These are phyloP conservation scores for Cucumis hystrix DNA, from an alignment of 306 rosid genomes.

Conservation along the genomic window DNA sequence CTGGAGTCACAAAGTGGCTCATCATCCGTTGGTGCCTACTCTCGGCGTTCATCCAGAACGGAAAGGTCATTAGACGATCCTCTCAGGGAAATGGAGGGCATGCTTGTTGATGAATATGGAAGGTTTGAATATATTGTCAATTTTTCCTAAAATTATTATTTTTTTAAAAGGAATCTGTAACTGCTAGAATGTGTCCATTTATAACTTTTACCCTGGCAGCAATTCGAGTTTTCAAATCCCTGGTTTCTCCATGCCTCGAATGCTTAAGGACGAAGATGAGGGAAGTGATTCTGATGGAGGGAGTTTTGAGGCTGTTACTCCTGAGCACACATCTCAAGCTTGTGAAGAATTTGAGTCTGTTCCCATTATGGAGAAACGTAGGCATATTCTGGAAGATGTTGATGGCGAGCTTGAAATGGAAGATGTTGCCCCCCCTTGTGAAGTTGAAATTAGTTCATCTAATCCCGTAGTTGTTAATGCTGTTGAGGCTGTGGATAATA, in stretches of 20 bases:
- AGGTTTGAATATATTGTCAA: conserved; percentile 45
- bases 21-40: conserved; percentile 42
- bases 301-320: conserved; percentile 90
- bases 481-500: conserved; percentile 17
- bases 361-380: conserved; percentile 44
- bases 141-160: background rate
- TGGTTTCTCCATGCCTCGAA: conserved; percentile 86
- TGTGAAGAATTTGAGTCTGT: conserved; percentile 28
- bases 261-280: conserved; percentile 72
- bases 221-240: conserved; percentile 91
- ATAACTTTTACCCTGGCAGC: conserved; percentile 30
- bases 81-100: conserved; percentile 95
- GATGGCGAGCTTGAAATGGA: conserved; percentile 99
- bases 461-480: conserved; percentile 23
- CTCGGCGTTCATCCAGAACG: conserved; percentile 67
- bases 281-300: conserved; percentile 94
- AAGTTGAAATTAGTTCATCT: conserved; percentile 38
- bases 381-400: conserved; percentile 91
- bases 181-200: conserved; percentile 2
- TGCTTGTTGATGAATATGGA: conserved; percentile 98
- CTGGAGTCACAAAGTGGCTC: conserved; percentile 36
- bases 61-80: conserved; percentile 93
- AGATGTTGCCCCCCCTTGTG: conserved; percentile 83
- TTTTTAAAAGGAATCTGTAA: background rate
- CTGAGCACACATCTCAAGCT: conserved; percentile 54